A percentile compares a stretch with the other conserved stretches of the same genome.
Conservation (phyloP, 441 rosid genomes). For the Croton laevigatus region DNA sequence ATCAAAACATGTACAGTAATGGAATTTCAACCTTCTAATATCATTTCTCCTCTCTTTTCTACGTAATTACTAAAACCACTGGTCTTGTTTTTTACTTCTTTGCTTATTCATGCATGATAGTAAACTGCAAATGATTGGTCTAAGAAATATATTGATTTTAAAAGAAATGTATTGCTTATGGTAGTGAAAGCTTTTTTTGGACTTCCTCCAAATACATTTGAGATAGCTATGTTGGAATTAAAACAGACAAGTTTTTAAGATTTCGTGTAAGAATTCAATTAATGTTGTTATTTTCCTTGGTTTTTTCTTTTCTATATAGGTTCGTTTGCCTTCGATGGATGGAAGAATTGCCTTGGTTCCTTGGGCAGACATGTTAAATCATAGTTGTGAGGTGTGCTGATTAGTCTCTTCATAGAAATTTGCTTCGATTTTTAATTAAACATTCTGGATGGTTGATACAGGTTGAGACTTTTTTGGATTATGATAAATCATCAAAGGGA, state of each 20-base stretch:
- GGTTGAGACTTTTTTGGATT: slow-evolving; percentile 94
- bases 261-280: neutral
- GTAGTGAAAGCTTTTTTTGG: slow-evolving; percentile 1
- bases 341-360: slow-evolving; percentile 95
- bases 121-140: slow-evolving; percentile 8
- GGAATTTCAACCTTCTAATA: neutral
- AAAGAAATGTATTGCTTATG: neutral
- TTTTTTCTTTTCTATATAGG: slow-evolving; percentile 42
- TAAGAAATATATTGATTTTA: neutral
- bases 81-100: neutral
- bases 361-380: slow-evolving; percentile 99
- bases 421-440: slow-evolving; percentile 13
- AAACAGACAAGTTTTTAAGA: neutral
- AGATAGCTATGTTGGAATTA: neutral
- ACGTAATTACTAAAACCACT: neutral
- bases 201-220: neutral
- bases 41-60: neutral
- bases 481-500: slow-evolving; percentile 77
- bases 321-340: slow-evolving; percentile 90
- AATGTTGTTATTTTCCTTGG: neutral
- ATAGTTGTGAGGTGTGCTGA: slow-evolving; percentile 76
- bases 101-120: neutral
- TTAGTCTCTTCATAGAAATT: slow-evolving; percentile 8
- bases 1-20: neutral
- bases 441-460: slow-evolving; percentile 29